Percentiles rank a stretch among this genome's conserved stretches.
phyloP scores from a whole-genome alignment of 2,329 filamentous ascomycete species.

The Aspergillus carbonarius region DNA sequence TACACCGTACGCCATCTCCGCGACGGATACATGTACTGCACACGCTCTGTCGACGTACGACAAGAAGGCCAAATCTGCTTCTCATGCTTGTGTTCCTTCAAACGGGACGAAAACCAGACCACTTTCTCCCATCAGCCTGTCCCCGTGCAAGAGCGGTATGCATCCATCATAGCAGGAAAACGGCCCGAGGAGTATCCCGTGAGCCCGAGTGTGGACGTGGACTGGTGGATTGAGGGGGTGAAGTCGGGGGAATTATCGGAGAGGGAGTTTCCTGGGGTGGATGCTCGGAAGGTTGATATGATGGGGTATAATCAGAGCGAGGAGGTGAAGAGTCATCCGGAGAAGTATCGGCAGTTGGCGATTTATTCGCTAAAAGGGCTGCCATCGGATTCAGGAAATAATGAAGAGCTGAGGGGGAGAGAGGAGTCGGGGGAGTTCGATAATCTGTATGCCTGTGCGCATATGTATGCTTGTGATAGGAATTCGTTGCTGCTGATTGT shows the following conservation, averaged over 20 bases:
- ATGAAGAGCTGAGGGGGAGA: slow-evolving; percentile 10
- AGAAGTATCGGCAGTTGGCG: slow-evolving; percentile 44
- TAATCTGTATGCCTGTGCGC: slow-evolving; percentile 58
- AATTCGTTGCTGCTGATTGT: slow-evolving; percentile 56
- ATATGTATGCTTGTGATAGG: slow-evolving; percentile 58
- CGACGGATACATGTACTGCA: slow-evolving; percentile 54
- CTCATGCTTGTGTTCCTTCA: slow-evolving; percentile 55
- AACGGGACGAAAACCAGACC: slow-evolving; percentile 40
- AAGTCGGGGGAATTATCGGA: slow-evolving; percentile 28
- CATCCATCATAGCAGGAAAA: slow-evolving; percentile 29
- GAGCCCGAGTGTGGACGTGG: slow-evolving; percentile 37
- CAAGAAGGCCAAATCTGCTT: slow-evolving; percentile 53
- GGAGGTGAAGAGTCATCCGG: slow-evolving; percentile 28
- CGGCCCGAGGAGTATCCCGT: slow-evolving; percentile 33
- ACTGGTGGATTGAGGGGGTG: slow-evolving; percentile 35
- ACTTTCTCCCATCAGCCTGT: slow-evolving; percentile 33
- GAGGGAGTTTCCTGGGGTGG: slow-evolving; percentile 42
- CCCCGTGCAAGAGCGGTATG: slow-evolving; percentile 31
- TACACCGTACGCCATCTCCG: slow-evolving; percentile 53
- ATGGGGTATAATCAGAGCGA: slow-evolving; percentile 42
- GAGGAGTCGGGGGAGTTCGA: slow-evolving; percentile 39
- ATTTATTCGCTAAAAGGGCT: slow-evolving; percentile 49
- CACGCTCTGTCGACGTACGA: slow-evolving; percentile 52
- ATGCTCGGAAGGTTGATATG: slow-evolving; percentile 57
- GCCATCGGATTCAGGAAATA: slow-evolving; percentile 28